These are phyloP conservation scores for Fusarium algeriense DNA, from an alignment of 2,329 filamentous ascomycete genomes.

Conservation along the genomic window DNA sequence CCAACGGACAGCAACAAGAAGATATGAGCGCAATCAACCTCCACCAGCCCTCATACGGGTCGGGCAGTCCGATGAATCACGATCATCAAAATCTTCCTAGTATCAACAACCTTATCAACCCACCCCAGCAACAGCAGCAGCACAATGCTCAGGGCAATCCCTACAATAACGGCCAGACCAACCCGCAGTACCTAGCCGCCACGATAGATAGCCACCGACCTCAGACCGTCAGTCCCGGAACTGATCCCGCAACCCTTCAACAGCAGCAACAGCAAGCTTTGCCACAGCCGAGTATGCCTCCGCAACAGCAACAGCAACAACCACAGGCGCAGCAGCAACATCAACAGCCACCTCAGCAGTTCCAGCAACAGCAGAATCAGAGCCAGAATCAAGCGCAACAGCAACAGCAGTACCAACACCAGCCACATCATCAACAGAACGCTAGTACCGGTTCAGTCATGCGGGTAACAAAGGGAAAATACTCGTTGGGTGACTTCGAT, in stretches of 20 bases:
- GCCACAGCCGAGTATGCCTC: constrained; percentile 49
- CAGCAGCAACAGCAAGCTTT: constrained; percentile 55
- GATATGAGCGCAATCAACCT: constrained; percentile 48
- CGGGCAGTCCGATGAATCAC: constrained; percentile 48
- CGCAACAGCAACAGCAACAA: constrained; percentile 50
- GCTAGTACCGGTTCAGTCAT: constrained; percentile 54
- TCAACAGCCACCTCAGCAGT: constrained; percentile 24
- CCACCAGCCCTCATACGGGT: constrained; percentile 44
- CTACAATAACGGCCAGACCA: constrained; percentile 43
- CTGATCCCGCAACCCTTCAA: constrained; percentile 51
- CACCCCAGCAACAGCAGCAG: constrained; percentile 50
- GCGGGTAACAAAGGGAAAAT: constrained; percentile 94
- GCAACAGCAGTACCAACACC: constrained; percentile 46
- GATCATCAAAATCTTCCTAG: constrained; percentile 79
- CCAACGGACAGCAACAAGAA: constrained; percentile 43
- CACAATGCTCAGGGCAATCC: constrained; percentile 56
- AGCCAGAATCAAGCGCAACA: constrained; percentile 33
- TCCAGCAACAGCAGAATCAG: constrained; percentile 36
- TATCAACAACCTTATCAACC: constrained; percentile 87
- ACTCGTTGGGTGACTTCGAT: constrained; percentile 90
- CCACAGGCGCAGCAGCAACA: constrained; percentile 47
- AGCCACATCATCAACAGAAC: constrained; percentile 51
- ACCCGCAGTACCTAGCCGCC: constrained; percentile 47
- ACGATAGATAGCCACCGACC: constrained; percentile 45
- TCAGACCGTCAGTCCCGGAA: constrained; percentile 55